Evolutionary conservation across 2,329 filamentous ascomycete species (phyloP).

Genomic region (Claviceps quebecensis): DNA sequence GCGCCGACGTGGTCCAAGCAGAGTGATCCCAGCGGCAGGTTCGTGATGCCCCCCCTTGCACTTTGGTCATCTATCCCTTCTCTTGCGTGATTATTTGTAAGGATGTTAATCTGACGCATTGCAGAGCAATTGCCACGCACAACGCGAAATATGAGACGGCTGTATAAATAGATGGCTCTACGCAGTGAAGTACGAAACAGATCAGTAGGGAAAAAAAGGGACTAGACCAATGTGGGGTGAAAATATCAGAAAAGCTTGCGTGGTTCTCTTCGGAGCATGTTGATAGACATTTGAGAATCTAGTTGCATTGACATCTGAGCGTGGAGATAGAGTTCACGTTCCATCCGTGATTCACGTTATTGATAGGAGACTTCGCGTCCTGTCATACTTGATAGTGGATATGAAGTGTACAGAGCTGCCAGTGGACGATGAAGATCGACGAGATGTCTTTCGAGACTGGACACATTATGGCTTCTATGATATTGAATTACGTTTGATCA

Average conservation of each 20-base stretch:
- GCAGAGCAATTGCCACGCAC: conserved; percentile 63
- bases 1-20: conserved; percentile 95
- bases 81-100: no score
- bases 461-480: no score
- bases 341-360: not conserved
- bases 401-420: no score
- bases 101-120: conserved; percentile 8
- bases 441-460: no score
- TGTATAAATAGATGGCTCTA: conserved; percentile 14
- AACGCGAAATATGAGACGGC: conserved; percentile 54
- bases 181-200: not conserved
- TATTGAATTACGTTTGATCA: no score
- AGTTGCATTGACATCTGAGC: no score
- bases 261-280: not conserved
- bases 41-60: conserved; percentile 7
- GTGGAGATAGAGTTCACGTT: not conserved
- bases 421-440: no score
- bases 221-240: not conserved
- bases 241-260: not conserved
- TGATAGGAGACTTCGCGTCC: no score
- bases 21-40: conserved; percentile 88
- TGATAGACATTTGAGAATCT: not conserved
- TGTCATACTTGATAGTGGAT: no score
- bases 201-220: not conserved
- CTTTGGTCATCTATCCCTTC: no score